A percentile compares a stretch with the other conserved stretches of the same genome.
Evolutionary conservation across 345 rosid genomes (phyloP).

Genomic region (Hibiscus syriacus): DNA sequence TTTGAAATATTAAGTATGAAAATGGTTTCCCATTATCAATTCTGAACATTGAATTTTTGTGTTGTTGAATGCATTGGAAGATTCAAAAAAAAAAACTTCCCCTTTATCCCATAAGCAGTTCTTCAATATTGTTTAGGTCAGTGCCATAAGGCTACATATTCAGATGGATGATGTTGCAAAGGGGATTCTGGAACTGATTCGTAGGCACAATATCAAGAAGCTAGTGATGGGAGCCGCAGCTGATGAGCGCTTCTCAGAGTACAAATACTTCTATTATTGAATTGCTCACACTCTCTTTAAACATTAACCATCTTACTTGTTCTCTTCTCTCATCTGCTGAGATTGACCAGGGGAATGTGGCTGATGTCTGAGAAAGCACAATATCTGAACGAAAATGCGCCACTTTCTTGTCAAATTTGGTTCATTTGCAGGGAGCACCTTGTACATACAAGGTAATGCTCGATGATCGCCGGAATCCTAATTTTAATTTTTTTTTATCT

Average conservation of each 20-base stretch:
- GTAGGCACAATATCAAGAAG: constrained; percentile 39
- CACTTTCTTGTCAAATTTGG: constrained; percentile 31
- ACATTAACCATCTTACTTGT: not conserved
- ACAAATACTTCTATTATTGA: not conserved
- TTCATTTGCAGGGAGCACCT: constrained; percentile 33
- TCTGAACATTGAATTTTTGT: not conserved
- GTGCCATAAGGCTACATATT: constrained; percentile 29
- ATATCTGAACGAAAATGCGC: constrained; percentile 26
- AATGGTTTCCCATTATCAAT: not conserved
- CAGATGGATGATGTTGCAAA: constrained; percentile 47
- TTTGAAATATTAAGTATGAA: not conserved
- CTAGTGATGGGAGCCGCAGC: constrained; percentile 62
- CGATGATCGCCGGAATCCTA: not conserved
- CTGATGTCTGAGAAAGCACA: constrained; percentile 38
- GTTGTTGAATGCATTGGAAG: not conserved
- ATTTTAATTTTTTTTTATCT: too few species aligned
- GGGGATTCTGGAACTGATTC: constrained; percentile 65
- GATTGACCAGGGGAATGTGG: constrained; percentile 33
- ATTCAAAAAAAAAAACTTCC: not conserved
- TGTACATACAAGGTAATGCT: constrained; percentile 33
- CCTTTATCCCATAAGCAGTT: not conserved
- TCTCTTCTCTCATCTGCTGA: not conserved
- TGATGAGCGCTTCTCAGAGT: constrained; percentile 25
- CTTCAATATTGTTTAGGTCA: constrained; percentile 28
- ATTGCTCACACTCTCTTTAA: not conserved